Percentiles rank a stretch among this genome's conserved stretches.
Conservation (phyloP, 495 filamentous ascomycete genomes). For the Hypoxylon trugodes region DNA sequence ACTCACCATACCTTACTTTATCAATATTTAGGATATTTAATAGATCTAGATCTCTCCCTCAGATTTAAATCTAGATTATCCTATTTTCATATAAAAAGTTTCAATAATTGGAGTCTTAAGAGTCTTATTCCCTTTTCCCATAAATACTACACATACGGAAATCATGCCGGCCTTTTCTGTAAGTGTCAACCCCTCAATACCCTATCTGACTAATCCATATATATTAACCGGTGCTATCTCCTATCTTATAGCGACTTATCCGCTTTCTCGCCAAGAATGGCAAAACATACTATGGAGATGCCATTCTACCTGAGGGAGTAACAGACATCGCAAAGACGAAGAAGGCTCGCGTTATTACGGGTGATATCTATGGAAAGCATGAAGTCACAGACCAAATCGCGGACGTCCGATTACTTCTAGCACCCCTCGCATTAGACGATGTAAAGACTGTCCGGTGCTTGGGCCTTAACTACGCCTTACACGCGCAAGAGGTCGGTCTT, state of each 20-base stretch:
- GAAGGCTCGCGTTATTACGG: constrained; percentile 72
- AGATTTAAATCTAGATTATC: not conserved
- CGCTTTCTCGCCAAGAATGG: constrained; percentile 82
- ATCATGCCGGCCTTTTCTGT: constrained; percentile 38
- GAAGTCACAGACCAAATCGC: constrained; percentile 72
- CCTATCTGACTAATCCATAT: not conserved
- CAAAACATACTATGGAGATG: constrained; percentile 82
- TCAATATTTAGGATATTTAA: too few species aligned
- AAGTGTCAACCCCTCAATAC: constrained; percentile 26
- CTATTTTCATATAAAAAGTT: not conserved
- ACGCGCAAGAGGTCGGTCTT: constrained; percentile 71
- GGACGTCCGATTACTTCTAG: constrained; percentile 72
- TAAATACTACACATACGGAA: not conserved
- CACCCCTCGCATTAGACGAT: constrained; percentile 73
- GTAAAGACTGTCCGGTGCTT: constrained; percentile 80
- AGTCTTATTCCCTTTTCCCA: not conserved
- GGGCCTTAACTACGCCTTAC: constrained; percentile 82
- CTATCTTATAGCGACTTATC: constrained; percentile 68
- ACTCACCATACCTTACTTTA: too few species aligned
- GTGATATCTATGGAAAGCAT: constrained; percentile 77
- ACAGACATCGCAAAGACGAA: constrained; percentile 72
- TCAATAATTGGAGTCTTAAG: not conserved
- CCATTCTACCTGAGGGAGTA: constrained; percentile 72
- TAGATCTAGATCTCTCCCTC: constrained; percentile 16
- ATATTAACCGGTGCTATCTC: not conserved